Evolutionary conservation across 1,139 yeast species (phyloP), one percentile per base, ranked within the genome.

Genomic region (Nadsonia commutata): DNA sequence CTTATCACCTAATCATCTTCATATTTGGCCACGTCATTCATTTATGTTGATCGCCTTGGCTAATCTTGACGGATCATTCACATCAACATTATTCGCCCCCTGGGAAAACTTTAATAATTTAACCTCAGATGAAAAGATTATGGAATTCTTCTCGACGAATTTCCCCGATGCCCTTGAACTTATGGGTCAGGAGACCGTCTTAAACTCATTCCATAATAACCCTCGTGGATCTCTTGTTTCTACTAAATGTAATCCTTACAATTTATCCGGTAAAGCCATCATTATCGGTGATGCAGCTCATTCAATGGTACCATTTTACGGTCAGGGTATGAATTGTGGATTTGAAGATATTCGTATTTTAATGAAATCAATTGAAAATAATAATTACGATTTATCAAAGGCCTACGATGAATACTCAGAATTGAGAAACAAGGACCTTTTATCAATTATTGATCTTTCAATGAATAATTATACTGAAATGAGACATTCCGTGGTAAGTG

Each of bases 271-370:
- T 36, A 72, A 74, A 47, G 78, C 79, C 16, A 66, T 88, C 13
- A 64, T 88, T 4, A 65, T 88, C 31, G 96, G 96, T 3, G 96
- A 88, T 60, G 95, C 96, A 1, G 94, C 96, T 0, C 97, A 88
- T 60, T 78, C 93, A 16, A 86, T 86, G 95, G 96, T 88, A 3
- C 97, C 97, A 13, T 88, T 88, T 58, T 88, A 86, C 55, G 96
- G 96, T 6, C 97, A 88, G 59, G 97, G 97, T 2, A 81, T 88
- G 93, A 88, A 88, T 59, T 84, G 95, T 57, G 97, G 97, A 1
- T 81, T 88, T 57, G 96, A 88, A 60, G 96, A 88, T 54, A 86
- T 86, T 11, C 68, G 78, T 43, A 74, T 79, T 1, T 64, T 88
- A 45, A 65, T 81, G 66, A 69, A 71, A 37, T 59, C 76, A 16